These are phyloP conservation scores for Cercospora berteroae DNA, from an alignment of 2,329 filamentous ascomycete species.

Conservation along the genomic window DNA sequence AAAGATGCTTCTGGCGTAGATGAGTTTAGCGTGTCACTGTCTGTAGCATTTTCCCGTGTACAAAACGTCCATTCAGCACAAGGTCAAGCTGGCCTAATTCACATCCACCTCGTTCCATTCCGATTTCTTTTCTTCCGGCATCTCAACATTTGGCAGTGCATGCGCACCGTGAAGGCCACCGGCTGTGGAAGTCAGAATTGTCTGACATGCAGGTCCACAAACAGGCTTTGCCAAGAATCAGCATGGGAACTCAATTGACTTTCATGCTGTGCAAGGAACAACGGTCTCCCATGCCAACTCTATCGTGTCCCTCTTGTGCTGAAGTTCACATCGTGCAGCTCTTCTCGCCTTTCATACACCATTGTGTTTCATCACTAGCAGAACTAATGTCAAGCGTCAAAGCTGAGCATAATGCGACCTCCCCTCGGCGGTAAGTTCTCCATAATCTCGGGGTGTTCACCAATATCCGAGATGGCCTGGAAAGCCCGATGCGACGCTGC, in stretches of 20 bases:
- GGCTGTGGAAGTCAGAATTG: background rate
- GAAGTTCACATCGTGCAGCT: background rate
- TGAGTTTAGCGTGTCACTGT: slow-evolving; percentile 12
- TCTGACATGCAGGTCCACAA: background rate
- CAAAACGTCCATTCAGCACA: slow-evolving; percentile 13
- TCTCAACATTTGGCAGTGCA: background rate
- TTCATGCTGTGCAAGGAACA: background rate
- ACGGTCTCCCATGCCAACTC: background rate
- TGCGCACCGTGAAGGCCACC: background rate
- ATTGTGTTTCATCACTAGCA: background rate
- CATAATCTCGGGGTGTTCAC: background rate
- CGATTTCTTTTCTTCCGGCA: background rate
- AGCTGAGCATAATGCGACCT: background rate
- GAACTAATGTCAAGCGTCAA: background rate
- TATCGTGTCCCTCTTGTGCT: background rate
- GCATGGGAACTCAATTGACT: background rate
- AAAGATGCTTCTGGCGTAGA: slow-evolving; percentile 69
- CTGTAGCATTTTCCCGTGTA: slow-evolving; percentile 18
- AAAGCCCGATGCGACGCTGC: background rate
- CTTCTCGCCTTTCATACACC: background rate
- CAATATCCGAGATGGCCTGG: background rate
- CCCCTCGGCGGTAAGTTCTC: background rate
- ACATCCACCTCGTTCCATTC: background rate
- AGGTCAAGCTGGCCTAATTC: background rate
- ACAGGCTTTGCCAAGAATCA: background rate